Evolutionary conservation across 2,329 filamentous ascomycete genomes (phyloP), one percentile per base, ranked within the genome.

Genomic region (Alternaria triticina): DNA sequence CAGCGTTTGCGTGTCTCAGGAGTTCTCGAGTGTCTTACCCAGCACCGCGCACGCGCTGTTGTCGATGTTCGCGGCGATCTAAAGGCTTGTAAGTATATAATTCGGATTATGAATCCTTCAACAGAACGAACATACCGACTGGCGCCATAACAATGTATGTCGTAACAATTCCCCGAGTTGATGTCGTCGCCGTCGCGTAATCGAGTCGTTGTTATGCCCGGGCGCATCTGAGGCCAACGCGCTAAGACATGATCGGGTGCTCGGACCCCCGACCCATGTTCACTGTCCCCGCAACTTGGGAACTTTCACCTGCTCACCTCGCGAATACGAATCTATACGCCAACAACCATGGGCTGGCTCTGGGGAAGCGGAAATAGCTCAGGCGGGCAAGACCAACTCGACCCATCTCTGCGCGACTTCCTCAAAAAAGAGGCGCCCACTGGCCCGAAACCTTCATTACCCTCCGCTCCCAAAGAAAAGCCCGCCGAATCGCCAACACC

Each of bases 321-420:
- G 51, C 49, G 50, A 40, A 50, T 56, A 55, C 25, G 44, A 51
- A 44, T n/a, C 49, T 40, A 17, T 23, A 43, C 47, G 27, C 0
- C 25, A 13, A 47, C 23, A 57, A 69, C 67, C 67, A 89, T 90
- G 88, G 86, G 88, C 72, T 90, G 88, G 88, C 85, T 90, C 65
- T 89, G 87, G 87, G 83, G 84, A 61, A 79, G 75, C 61, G 65
- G 62, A 45, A 67, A 66, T 55, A 72, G 74, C 67, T 78, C 85
- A 71, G 81, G 84, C 68, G 79, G 81, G 57, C 82, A 89, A 66
- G 88, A 92, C 71, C 90, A 91, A 72, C 89, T 97, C 72, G 93
- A 97, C 76, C 91, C 93, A 43, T 89, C 90, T 68, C 87, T 97
- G 60, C 91, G 91, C 74, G 91, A 95, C 69, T 97, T 94, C 80